Evolutionary conservation across 306 rosid species (phyloP), one percentile per base, ranked within the genome.

Genomic region (Alnus rubra): DNA sequence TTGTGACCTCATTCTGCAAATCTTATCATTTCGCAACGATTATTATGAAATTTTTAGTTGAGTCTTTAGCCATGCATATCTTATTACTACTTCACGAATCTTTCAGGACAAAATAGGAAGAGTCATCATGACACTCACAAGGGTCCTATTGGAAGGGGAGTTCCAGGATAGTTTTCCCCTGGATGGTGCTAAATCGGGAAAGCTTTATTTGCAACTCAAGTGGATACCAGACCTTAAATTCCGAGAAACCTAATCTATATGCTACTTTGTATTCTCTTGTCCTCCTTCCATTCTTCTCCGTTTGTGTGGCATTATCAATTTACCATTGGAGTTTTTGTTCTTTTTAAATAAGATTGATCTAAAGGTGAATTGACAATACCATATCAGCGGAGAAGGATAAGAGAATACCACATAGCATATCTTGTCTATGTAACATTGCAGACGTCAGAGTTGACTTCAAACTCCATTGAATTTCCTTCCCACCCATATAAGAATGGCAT

Each of bases 81-180:
- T 12, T 5, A 14, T 19, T 15, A 63, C 37, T 70, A 63, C 37
- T 70, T 56, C 39, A 33, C 77, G 75, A 35, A 47, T 81, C 19
- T 79, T 75, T 55, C 87, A 92, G 97, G 93, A 91, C 19, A 93
- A 89, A 87, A 79, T 95, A 49, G 98, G 98, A 54, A 91, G 84
- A 77, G 91, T 88, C 48, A 76, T 89, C 82, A 67, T 92, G 94
- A 91, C 98, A 42, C 88, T 95, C 33, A 95, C 98, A 0, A 95
- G 88, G 83, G 93, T 76, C 48, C 72, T 91, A 42, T 48, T 91
- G 63, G 94, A 92, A 86, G 94, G 96, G 58, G 98, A 95, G 82
- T 83, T 81, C 76, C 88, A 79, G 60, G 94, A 85, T 49, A 75
- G 87, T 59, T 88, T 50, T 78, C 79, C 77, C 23, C 60, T 92